Conservation (phyloP, 1,284 basidiomycete species). For the Prillingera fragicola region DNA sequence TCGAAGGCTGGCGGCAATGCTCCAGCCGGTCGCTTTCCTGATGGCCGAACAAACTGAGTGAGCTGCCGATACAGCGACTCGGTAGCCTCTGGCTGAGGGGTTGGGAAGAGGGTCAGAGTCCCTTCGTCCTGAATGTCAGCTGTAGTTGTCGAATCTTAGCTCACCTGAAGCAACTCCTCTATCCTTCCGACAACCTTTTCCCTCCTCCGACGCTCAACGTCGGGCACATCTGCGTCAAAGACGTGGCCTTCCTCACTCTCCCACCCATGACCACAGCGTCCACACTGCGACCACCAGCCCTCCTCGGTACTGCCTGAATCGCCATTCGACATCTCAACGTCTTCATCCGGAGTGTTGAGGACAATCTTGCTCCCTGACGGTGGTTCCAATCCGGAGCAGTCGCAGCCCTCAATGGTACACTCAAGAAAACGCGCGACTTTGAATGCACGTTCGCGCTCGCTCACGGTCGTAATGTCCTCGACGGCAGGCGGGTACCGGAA, state of each 20-base stretch:
- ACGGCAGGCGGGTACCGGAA: conserved; percentile 36
- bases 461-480: conserved; percentile 26
- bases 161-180: conserved; percentile 77
- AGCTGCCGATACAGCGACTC: conserved; percentile 68
- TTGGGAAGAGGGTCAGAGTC: conserved; percentile 70
- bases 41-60: conserved; percentile 45
- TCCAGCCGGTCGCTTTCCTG: conserved; percentile 34
- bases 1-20: conserved; percentile 29
- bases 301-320: conserved; percentile 54
- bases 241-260: conserved; percentile 65
- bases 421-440: conserved; percentile 42
- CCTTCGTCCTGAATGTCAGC: conserved; percentile 58
- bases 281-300: conserved; percentile 61
- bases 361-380: conserved; percentile 56
- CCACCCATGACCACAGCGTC: conserved; percentile 65
- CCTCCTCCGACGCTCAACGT: conserved; percentile 53
- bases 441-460: conserved; percentile 38
- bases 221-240: conserved; percentile 37
- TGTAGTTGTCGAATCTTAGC: conserved; percentile 19
- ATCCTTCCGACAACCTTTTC: conserved; percentile 71
- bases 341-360: conserved; percentile 53
- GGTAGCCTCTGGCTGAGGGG: conserved; percentile 59
- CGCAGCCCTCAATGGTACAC: conserved; percentile 50
- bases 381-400: conserved; percentile 65
- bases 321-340: conserved; percentile 59